Evolutionary conservation across 1,284 basidiomycete genomes (phyloP), one percentile per base, ranked within the genome.

Genomic region (Heterobasidion occidentale): DNA sequence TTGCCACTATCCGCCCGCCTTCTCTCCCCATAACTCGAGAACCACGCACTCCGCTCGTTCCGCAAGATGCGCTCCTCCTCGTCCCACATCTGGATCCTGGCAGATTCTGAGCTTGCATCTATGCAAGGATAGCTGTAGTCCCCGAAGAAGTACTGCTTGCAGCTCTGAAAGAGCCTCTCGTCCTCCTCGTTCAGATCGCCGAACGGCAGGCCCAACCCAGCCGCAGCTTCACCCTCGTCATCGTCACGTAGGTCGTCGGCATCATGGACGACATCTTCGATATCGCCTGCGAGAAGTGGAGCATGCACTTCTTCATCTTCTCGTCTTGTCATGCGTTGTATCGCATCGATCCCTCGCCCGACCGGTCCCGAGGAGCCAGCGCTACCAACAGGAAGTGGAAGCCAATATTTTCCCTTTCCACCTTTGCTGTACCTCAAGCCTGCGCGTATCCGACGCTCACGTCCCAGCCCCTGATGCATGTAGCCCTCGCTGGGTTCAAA

Each of bases 401-500:
- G 74, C 93, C 93, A 95, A 68, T 96, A 95, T 70, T 96, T 95
- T 57, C 77, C 78, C 68, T 87, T 84, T 0, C 96, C 95, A 17
- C 94, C 93, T 52, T 88, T 82, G 46, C 87, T 85, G 67, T 99
- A 99, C 5, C 97, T 81, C 50, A 99, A 74, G 0, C 96, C 96
- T 0, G 94, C 94, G 36, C 86, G 77, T 56, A 97, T 94, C 2
- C 94, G 79, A 45, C 86, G 76, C 56, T 92, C 90, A 20, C 93
- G 77, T 0, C 90, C 93, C 2, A 79, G 77, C 17, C 94, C 93
- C 60, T 92, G 81, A 65, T 99, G 96, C 64, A 98, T 86, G 51
- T 85, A 85, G 1, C 94, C 94, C 68, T 98, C 94, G 44, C 90
- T 92, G 1, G 96, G 95, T 67, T 99, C 96, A 67, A 96, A 98